Evolutionary conservation across 225 moss, liverwort and hornwort species (phyloP).

Genomic region (Physcomitrium patens): DNA sequence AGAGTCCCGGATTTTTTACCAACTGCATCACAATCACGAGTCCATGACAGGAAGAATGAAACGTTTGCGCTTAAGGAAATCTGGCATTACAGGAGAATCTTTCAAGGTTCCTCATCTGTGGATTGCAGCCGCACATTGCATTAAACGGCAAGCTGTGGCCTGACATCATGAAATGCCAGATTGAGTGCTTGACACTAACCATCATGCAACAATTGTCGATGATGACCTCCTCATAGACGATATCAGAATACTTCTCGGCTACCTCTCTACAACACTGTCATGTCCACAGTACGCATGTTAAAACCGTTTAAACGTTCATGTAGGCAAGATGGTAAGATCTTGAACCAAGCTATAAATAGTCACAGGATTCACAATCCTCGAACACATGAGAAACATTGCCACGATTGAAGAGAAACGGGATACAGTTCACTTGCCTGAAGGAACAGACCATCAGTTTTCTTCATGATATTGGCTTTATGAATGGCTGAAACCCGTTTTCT

Average conservation of each 20-base stretch:
- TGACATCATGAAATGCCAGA: background rate
- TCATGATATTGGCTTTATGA: slow-evolving; percentile 97
- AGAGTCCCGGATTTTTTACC: slow-evolving; percentile 86
- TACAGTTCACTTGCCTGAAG: slow-evolving; percentile 57
- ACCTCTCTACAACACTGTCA: slow-evolving; percentile 88
- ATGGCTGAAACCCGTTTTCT: slow-evolving; percentile 88
- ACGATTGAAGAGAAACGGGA: background rate
- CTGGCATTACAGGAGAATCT: fast-evolving
- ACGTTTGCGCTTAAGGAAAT: background rate
- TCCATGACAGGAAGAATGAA: background rate
- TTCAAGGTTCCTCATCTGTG: no score
- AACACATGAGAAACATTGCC: background rate
- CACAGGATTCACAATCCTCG: background rate
- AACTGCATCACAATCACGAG: slow-evolving; percentile 42
- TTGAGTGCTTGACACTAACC: slow-evolving; percentile 33
- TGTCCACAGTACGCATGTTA: slow-evolving; percentile 10
- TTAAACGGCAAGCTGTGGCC: background rate
- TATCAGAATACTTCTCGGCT: slow-evolving; percentile 67
- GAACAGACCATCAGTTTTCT: slow-evolving; percentile 90
- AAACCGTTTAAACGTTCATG: background rate
- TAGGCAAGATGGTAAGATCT: no score
- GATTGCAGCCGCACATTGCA: background rate
- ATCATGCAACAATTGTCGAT: slow-evolving; percentile 99
- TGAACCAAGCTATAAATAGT: no score
- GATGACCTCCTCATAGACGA: slow-evolving; percentile 90